These are phyloP conservation scores for Clavispora vitiphila DNA, from an alignment of 805 yeast species.

Conservation along the genomic window DNA sequence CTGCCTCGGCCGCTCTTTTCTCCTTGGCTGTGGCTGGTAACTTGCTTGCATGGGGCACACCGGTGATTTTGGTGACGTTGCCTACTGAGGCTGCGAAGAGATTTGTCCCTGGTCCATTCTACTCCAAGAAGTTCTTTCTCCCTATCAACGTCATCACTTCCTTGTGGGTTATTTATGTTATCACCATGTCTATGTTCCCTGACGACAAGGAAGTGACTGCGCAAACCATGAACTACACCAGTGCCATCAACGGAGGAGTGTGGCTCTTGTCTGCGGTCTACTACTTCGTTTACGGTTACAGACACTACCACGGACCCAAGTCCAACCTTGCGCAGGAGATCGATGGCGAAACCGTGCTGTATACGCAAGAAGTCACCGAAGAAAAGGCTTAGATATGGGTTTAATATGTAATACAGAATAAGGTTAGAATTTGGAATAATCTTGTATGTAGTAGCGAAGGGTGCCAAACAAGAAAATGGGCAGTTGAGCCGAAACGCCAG, in stretches of 20 bases:
- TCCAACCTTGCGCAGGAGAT: not conserved
- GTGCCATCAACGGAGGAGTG: constrained; percentile 57
- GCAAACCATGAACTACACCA: constrained; percentile 62
- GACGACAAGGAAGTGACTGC: constrained; percentile 32
- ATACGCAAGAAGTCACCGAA: not conserved
- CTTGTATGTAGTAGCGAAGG: too few relatives aligned
- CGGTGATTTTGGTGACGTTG: constrained; percentile 32
- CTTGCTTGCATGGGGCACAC: constrained; percentile 8
- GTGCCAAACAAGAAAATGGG: too few relatives aligned
- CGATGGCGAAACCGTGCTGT: not conserved
- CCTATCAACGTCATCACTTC: constrained; percentile 41
- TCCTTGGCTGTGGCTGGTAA: constrained; percentile 9
- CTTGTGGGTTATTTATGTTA: constrained; percentile 47
- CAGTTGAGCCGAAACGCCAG: too few relatives aligned
- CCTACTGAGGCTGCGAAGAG: constrained; percentile 39
- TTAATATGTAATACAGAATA: too few relatives aligned
- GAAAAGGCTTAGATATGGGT: not conserved
- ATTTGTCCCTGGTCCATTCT: constrained; percentile 64
- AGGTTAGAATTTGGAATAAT: too few relatives aligned
- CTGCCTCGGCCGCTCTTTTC: constrained; percentile 8
- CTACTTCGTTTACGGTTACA: constrained; percentile 48
- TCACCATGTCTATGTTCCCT: constrained; percentile 61
- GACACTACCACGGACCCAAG: constrained; percentile 52
- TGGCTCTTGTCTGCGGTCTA: constrained; percentile 51
- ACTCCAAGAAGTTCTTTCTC: constrained; percentile 47